Evolutionary conservation across 163 green algal species (phyloP), one percentile per base, ranked within the genome.

Genomic region (Scenedesmus sp.): DNA sequence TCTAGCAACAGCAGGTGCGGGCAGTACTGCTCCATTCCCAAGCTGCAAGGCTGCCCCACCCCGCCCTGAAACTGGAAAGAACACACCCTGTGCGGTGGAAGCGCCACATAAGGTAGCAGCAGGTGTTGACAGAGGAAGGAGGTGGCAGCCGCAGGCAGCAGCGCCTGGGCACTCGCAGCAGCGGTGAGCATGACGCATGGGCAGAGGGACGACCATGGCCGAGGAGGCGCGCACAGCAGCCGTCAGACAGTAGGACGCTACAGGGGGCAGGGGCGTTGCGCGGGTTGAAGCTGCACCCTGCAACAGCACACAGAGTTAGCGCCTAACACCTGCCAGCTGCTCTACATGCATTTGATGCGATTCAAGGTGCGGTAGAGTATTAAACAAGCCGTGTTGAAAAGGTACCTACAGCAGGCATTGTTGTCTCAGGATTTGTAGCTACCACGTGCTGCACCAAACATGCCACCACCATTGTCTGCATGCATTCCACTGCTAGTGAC

Each of bases 21-120:
- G 30, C 61, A 76, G 13, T 2, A n/a, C 22, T 9, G 2, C 61
- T 76, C 9, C 61, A 76, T 18, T 13, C 2, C 20, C 53, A 68
- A 56, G 46, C 56, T 70, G 26, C 26, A 20, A 76, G 61, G 30
- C 61, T 40, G 40, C 61, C 30, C 2, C 26, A 76, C 15, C 61
- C 61, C 40, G 61, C 61, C 61, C 61, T 76, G 22, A 76, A 76
- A 76, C 61, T 40, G 61, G 61, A 76, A 76, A 76, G 61, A 26
- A 76, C 61, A 76, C 61, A 76, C 61, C 61, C 61, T 76, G 61
- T 22, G 40, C 37, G 30, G 61, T 76, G 61, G 30, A 56, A n/a
- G 30, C 61, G 26, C 61, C 6, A 5, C 61, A 76, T 40, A 30
- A 37, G 18, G 61, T 18, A 76, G 61, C 61, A 76, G 61, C 30